Base-by-base conservation (phyloP, 140 eudicot genomes). In the Anethum foeniculum region DNA sequence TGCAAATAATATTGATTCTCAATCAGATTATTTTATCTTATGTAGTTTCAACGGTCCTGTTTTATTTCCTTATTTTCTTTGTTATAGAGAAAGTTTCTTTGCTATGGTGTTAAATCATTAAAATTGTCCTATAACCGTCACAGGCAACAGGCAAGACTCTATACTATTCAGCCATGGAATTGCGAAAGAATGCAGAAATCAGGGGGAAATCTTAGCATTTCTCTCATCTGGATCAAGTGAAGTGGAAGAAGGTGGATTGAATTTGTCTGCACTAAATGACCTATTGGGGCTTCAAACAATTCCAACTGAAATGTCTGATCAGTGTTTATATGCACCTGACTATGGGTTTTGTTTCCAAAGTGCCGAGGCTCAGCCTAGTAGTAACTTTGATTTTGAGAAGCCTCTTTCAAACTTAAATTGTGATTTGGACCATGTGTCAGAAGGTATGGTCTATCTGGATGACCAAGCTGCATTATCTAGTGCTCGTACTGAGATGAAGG, bases 121-220 rank as follows among this genome's bases (percentile, higher is more conserved):
- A 47, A 19, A 48, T 28, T 80, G 13, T 30, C 2, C 71, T 58
- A 4, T 54, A 83, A 78, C 80, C 80, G 51, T 34, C 46, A 69
- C 92, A 90, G 97, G 84, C 71, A 52, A 81, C 76, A 73, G 76
- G 80, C 85, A 80, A 49, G 86, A 84, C 75, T 85, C 89, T 4
- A 65, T 82, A 21, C 86, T 78, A 62, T 83, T 89, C 77, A 83
- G 96, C 92, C 47, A 67, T 68, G 91, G 91, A 69, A 88, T 88
- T 77, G 86, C 85, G 8, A 87, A 82, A 48, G 87, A 78, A 44
- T 86, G 85, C 72, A 56, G 78, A 14, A 82, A 79, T 75, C 91
- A 77, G 19, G 82, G 83, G 56, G 75, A 77, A 71, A 69, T 89
- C 76, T 21, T 84, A 83, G 82, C 89, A 51, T 84, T 90, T 73